Evolutionary conservation across 2,329 filamentous ascomycete genomes (phyloP), one percentile per base, ranked within the genome.

Genomic region (Aspergillus fumigatiaffinis): DNA sequence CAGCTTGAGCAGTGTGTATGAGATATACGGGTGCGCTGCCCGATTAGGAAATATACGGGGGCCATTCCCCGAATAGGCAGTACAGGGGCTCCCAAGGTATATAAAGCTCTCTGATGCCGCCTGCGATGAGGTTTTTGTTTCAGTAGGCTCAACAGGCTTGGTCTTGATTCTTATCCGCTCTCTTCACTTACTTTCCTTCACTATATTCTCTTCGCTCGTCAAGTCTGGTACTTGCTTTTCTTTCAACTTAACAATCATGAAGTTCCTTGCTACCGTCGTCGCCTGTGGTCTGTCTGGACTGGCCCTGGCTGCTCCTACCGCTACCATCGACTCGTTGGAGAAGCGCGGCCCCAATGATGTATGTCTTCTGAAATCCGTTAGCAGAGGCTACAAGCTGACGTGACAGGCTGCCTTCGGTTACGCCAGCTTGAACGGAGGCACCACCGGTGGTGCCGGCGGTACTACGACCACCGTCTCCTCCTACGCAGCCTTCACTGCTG

Each of bases 401-500:
- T 1, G 23, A 32, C 23, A 71, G 64, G 59, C 60, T 21, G 68
- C 69, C 28, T 68, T 72, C 47, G 80, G 80, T 28, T 82, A 78
- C 63, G 79, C 76, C 49, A 77, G 75, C 21, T 63, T 75, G 60
- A 81, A 81, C 54, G 79, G 77, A 42, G 79, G 81, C 53, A 85
- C 82, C 3, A 84, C 77, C 4, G 83, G 83, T 53, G 83, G 84
- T 53, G 72, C 76, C 25, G 80, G 79, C n/a, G 83, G 82, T 51
- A 74, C 79, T 2, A 82, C 82, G 9, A 81, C 79, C 29, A 84
- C 82, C 9, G 83, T 85, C 54, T 79, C 79, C 21, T 77, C 76
- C 5, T 79, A 83, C 38, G 76, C 78, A 23, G 71, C 77, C 28
- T 77, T 85, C 60, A 79, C 77, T 4, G 71, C 77, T 1, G 82